phyloP scores from a whole-genome alignment of 768 basidiomycete species.

The Goffeauzyma gilvescens region DNA sequence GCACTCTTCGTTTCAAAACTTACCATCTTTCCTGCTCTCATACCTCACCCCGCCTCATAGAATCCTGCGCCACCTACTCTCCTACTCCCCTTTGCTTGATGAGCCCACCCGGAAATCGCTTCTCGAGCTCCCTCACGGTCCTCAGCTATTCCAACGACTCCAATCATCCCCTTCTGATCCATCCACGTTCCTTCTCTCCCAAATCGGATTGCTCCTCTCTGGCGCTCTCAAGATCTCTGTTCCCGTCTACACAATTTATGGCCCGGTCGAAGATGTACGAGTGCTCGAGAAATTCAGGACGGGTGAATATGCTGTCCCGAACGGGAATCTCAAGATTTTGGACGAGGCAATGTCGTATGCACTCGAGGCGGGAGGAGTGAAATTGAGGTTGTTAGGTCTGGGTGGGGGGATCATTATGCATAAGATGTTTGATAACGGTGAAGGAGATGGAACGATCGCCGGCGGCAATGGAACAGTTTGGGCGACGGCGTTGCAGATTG shows the following conservation, averaged over 20 bases:
- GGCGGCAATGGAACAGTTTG: conserved; percentile 98
- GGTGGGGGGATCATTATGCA: conserved; percentile 88
- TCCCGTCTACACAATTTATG: conserved; percentile 92
- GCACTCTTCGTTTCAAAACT: no score
- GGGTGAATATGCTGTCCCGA: conserved; percentile 62
- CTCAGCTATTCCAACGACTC: conserved; percentile 53
- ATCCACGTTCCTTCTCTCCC: conserved; percentile 56
- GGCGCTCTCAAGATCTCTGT: conserved; percentile 78
- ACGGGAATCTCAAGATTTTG: conserved; percentile 60
- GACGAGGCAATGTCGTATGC: conserved; percentile 90
- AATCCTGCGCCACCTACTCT: conserved; percentile 82
- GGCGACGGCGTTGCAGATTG: conserved; percentile 92
- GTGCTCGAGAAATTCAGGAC: conserved; percentile 84
- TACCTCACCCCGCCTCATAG: conserved; percentile 17
- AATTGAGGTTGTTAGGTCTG: conserved; percentile 80
- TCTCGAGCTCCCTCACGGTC: conserved; percentile 36
- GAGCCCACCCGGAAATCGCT: conserved; percentile 62
- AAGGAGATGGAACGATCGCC: conserved; percentile 88
- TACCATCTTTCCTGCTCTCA: neutral
- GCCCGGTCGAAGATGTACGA: conserved; percentile 86
- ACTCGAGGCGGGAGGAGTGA: conserved; percentile 78
- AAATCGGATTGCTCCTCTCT: conserved; percentile 77
- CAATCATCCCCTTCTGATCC: conserved; percentile 42
- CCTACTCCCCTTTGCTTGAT: conserved; percentile 86
- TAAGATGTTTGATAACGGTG: conserved; percentile 44